Percentiles rank a stretch among this genome's conserved stretches.
These are phyloP conservation scores for Ophiobolus disseminans DNA, from an alignment of 2,329 filamentous ascomycete genomes.

Conservation along the genomic window DNA sequence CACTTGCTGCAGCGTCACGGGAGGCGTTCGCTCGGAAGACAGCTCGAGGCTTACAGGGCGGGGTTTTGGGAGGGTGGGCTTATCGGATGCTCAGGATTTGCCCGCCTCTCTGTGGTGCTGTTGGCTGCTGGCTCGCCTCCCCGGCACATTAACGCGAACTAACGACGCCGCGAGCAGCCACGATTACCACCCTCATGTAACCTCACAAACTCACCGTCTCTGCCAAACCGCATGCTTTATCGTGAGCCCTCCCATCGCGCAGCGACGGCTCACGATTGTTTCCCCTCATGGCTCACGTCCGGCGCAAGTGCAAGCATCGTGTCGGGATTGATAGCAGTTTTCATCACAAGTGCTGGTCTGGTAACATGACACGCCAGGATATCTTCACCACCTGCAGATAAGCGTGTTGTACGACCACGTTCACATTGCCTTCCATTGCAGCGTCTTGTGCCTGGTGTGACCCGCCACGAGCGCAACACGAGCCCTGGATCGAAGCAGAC, in stretches of 20 bases:
- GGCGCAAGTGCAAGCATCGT: conserved; percentile 7
- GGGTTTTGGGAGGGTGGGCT: conserved; percentile 4
- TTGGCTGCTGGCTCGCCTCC: conserved; percentile 16
- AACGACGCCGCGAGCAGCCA: conserved; percentile 22
- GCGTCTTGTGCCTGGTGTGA: conserved; percentile 28
- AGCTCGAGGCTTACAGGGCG: conserved; percentile 7
- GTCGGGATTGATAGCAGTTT: conserved; percentile 1
- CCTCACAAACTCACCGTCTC: conserved; percentile 26
- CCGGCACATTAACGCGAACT: conserved; percentile 12
- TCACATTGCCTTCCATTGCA: conserved; percentile 36
- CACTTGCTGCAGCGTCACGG: conserved; percentile 16
- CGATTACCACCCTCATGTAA: conserved; percentile 42
- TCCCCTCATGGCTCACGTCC: conserved; percentile 9
- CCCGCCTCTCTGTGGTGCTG: conserved; percentile 4
- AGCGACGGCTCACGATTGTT: conserved; percentile 1
- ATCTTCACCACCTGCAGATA: conserved; percentile 25
- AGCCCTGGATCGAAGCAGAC: conserved; percentile 11
- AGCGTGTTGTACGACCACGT: conserved; percentile 41
- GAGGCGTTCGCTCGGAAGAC: conserved; percentile 13
- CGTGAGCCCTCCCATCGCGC: conserved; percentile 3
- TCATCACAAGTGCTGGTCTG: conserved; percentile 29
- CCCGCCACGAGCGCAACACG: conserved; percentile 23
- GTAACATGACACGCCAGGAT: conserved; percentile 30
- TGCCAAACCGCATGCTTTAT: conserved; percentile 18
- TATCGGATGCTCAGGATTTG: conserved; percentile 11